Conservation (phyloP, 257 asterid species). For the Cruciata laevipes region DNA sequence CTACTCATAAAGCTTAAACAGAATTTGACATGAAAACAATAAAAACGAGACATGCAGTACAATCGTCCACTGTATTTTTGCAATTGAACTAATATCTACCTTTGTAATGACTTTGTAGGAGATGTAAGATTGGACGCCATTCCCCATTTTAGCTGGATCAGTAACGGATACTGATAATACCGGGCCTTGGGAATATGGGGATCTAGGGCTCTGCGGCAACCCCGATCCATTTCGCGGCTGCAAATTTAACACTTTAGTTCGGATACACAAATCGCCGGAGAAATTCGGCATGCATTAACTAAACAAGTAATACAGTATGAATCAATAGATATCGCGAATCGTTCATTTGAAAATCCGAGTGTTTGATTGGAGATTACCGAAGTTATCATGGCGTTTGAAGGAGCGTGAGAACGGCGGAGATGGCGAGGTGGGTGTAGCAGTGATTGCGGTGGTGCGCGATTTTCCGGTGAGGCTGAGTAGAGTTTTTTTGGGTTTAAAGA, state of each 20-base stretch:
- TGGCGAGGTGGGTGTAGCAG: background rate
- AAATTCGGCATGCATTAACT: background rate
- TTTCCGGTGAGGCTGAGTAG: background rate
- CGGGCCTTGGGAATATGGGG: conserved; percentile 66
- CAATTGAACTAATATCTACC: conserved; percentile 29
- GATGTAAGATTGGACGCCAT: conserved; percentile 93
- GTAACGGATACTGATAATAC: conserved; percentile 70
- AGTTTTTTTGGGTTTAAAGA: background rate
- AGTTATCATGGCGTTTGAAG: conserved; percentile 29
- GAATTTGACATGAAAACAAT: background rate
- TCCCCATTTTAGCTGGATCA: conserved; percentile 99
- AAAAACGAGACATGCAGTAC: background rate
- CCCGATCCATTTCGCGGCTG: conserved; percentile 75
- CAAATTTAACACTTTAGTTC: conserved; percentile 13
- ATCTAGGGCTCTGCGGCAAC: conserved; percentile 75
- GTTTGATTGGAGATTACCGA: conserved; percentile 21
- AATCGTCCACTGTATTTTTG: background rate
- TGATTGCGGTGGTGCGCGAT: conserved; percentile 20
- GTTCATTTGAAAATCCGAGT: background rate
- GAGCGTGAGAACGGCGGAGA: background rate
- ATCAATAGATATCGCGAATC: background rate
- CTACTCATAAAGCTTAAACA: background rate
- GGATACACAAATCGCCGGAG: background rate
- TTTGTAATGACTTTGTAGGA: conserved; percentile 96
- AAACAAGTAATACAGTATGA: background rate